Percentiles rank a stretch among this genome's conserved stretches.
Evolutionary conservation across 2,329 filamentous ascomycete species (phyloP).

Genomic region (Curvularia sp.): DNA sequence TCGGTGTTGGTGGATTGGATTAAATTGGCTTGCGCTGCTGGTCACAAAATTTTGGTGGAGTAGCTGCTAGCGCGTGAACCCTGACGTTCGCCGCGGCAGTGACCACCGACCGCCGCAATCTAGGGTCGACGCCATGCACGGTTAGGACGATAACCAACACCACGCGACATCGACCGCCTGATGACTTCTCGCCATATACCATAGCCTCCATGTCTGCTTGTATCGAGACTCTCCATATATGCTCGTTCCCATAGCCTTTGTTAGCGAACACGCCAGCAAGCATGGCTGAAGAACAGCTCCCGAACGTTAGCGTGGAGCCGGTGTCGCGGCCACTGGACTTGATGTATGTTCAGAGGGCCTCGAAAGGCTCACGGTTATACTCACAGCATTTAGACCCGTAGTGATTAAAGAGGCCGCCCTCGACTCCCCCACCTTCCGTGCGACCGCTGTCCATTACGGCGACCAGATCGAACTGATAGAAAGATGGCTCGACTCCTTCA

Average conservation of each 20-base stretch:
- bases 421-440: conserved; percentile 94
- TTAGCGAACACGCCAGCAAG: conserved; percentile 5
- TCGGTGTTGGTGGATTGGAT: conserved; percentile 2
- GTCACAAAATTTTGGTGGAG: conserved; percentile 35
- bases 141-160: conserved; percentile 15
- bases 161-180: conserved; percentile 13
- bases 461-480: conserved; percentile 93
- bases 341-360: conserved; percentile 44
- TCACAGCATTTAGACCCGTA: conserved; percentile 66
- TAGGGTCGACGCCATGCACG: conserved; percentile 16
- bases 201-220: conserved; percentile 29
- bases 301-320: conserved; percentile 46
- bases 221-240: conserved; percentile 13
- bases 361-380: background rate
- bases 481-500: conserved; percentile 83
- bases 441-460: conserved; percentile 81
- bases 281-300: conserved; percentile 48
- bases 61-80: conserved; percentile 32
- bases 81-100: conserved; percentile 30
- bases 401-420: conserved; percentile 92
- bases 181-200: conserved; percentile 23
- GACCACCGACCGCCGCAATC: conserved; percentile 27
- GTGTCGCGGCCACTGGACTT: conserved; percentile 52
- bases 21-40: conserved; percentile 11
- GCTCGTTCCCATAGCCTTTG: conserved; percentile 7